Evolutionary conservation across 1,139 yeast species (phyloP).

Genomic region (Sugiyamaella xylanicola): DNA sequence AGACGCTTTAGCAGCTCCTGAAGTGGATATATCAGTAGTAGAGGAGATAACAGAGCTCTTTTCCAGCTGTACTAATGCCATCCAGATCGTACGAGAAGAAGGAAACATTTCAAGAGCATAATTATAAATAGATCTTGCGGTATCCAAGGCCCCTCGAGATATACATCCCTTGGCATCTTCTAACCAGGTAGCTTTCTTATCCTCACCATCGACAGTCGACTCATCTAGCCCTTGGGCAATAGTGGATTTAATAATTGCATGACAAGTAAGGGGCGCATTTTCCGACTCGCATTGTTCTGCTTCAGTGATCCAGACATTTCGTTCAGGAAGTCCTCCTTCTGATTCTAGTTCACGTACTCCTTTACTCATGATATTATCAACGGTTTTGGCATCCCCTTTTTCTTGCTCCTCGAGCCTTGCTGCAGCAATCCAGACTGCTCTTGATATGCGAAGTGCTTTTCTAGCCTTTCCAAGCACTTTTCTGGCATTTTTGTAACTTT

Average conservation of each 20-base stretch:
- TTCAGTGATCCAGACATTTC: slow-evolving; percentile 52
- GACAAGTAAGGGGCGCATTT: slow-evolving; percentile 40
- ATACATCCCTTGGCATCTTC: slow-evolving; percentile 43
- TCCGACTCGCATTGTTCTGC: slow-evolving; percentile 48
- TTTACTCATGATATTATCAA: slow-evolving; percentile 51
- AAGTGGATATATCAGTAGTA: too few relatives aligned
- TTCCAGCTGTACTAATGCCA: slow-evolving; percentile 51
- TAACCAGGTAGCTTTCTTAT: slow-evolving; percentile 40
- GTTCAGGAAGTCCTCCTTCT: slow-evolving; percentile 39
- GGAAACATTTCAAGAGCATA: slow-evolving; percentile 54
- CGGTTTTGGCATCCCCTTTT: slow-evolving; percentile 48
- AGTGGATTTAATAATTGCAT: slow-evolving; percentile 41
- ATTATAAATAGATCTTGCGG: slow-evolving; percentile 54
- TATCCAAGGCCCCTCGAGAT: slow-evolving; percentile 39
- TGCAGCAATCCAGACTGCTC: slow-evolving; percentile 71
- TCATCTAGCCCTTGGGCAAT: slow-evolving; percentile 37
- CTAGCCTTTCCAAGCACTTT: slow-evolving; percentile 57
- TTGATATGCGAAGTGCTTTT: slow-evolving; percentile 53
- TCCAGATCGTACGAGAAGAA: slow-evolving; percentile 57
- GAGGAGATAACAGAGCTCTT: too few relatives aligned
- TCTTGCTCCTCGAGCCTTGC: slow-evolving; percentile 67
- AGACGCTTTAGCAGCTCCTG: slow-evolving; percentile 29
- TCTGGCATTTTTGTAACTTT: slow-evolving; percentile 54
- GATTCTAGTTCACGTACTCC: slow-evolving; percentile 53
- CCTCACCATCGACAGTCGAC: slow-evolving; percentile 34